Evolutionary conservation across 2,329 filamentous ascomycete species (phyloP).

Genomic region (Chaetomium sp.): DNA sequence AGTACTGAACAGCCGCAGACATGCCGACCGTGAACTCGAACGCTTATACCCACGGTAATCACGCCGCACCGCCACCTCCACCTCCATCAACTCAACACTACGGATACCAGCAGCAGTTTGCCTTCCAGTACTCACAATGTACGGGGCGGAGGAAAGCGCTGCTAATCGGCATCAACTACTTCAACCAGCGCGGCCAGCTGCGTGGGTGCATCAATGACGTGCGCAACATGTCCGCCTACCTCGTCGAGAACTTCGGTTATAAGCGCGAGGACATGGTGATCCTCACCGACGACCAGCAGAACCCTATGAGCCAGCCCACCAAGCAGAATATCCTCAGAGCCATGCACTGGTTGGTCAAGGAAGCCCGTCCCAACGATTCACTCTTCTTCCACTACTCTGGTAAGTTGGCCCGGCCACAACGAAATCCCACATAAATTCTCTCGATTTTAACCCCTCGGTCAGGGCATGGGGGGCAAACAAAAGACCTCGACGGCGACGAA

Average conservation of each 20-base stretch:
- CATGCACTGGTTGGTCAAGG: slow-evolving; percentile 98
- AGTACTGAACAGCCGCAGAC: slow-evolving; percentile 14
- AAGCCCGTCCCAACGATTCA: slow-evolving; percentile 85
- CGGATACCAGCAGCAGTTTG: slow-evolving; percentile 73
- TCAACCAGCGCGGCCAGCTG: slow-evolving; percentile 82
- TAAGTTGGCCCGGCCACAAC: slow-evolving; percentile 34
- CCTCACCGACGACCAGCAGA: slow-evolving; percentile 93
- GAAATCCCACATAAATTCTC: too few species aligned
- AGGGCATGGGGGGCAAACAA: slow-evolving; percentile 77
- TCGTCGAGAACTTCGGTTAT: slow-evolving; percentile 85
- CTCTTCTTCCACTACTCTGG: slow-evolving; percentile 97
- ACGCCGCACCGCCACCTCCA: slow-evolving; percentile 57
- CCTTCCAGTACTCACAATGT: slow-evolving; percentile 87
- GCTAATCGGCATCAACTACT: slow-evolving; percentile 94
- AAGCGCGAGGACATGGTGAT: slow-evolving; percentile 96
- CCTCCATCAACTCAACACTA: slow-evolving; percentile 64
- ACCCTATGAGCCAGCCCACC: slow-evolving; percentile 93
- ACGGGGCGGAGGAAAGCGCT: slow-evolving; percentile 83
- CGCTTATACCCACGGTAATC: slow-evolving; percentile 48
- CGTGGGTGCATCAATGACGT: slow-evolving; percentile 96
- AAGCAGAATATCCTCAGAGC: slow-evolving; percentile 92
- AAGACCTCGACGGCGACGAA: slow-evolving; percentile 72
- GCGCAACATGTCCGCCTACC: slow-evolving; percentile 89
- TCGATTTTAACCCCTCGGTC: neutral
- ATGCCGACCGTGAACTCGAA: slow-evolving; percentile 24